phyloP scores from a whole-genome alignment of 169 alveolate species.

The Plasmodium reichenowi region DNA sequence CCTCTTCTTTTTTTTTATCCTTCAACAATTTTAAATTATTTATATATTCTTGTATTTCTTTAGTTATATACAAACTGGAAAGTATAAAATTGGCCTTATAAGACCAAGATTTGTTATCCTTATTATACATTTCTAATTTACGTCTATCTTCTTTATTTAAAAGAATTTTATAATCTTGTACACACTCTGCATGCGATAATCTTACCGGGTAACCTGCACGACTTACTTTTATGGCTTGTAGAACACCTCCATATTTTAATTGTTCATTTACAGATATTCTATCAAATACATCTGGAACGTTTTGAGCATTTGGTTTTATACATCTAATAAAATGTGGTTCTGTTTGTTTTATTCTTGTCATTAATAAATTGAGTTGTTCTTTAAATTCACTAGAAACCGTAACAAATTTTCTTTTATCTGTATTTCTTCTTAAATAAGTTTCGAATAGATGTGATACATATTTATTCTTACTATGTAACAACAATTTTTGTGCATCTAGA shows the following conservation, averaged over 20 bases:
- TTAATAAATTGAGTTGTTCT: slow-evolving; percentile 91
- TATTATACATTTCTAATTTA: neutral
- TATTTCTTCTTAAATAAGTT: slow-evolving; percentile 38
- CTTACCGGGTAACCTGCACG: slow-evolving; percentile 97
- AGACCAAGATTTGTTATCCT: slow-evolving; percentile 33
- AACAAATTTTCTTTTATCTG: slow-evolving; percentile 77
- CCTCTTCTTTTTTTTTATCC: neutral
- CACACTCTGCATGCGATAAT: slow-evolving; percentile 90
- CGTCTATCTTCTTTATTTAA: slow-evolving; percentile 71
- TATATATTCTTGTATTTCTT: slow-evolving; percentile 11
- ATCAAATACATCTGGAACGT: slow-evolving; percentile 91
- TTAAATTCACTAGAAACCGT: slow-evolving; percentile 94
- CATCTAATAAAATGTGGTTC: slow-evolving; percentile 96
- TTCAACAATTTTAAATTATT: neutral
- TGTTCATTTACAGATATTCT: slow-evolving; percentile 92
- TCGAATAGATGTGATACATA: slow-evolving; percentile 30
- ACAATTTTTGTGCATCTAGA: slow-evolving; percentile 80
- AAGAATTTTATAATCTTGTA: slow-evolving; percentile 87
- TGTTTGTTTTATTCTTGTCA: slow-evolving; percentile 90
- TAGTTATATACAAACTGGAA: neutral
- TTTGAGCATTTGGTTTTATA: slow-evolving; percentile 93
- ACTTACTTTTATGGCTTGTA: slow-evolving; percentile 94
- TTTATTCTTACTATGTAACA: slow-evolving; percentile 75
- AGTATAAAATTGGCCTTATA: slow-evolving; percentile 40
- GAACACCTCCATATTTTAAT: slow-evolving; percentile 92